Percentiles rank a stretch among this genome's conserved stretches.
phyloP scores from a whole-genome alignment of 2,329 filamentous ascomycete genomes.

The Colletotrichum tofieldiae region DNA sequence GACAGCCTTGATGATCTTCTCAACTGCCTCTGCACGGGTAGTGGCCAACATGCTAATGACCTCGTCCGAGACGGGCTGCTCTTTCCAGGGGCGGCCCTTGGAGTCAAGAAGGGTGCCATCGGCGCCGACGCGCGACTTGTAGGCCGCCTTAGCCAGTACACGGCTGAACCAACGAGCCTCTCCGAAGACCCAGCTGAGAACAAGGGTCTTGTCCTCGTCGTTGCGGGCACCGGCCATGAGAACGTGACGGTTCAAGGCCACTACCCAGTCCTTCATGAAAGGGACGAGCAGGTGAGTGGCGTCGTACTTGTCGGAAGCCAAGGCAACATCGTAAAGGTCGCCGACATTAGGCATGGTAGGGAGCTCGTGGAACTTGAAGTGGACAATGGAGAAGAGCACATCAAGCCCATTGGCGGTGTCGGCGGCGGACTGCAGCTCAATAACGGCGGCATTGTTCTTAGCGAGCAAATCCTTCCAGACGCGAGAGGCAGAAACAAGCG shows the following conservation, averaged over 20 bases:
- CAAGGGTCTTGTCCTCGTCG: slow-evolving; percentile 42
- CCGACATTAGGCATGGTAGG: slow-evolving; percentile 36
- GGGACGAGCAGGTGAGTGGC: slow-evolving; percentile 40
- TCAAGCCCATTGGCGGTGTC: slow-evolving; percentile 35
- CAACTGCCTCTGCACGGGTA: slow-evolving; percentile 38
- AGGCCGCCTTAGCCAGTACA: slow-evolving; percentile 37
- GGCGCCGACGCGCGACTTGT: slow-evolving; percentile 36
- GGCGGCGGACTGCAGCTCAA: slow-evolving; percentile 34
- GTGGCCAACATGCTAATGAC: slow-evolving; percentile 36
- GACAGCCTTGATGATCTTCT: slow-evolving; percentile 41
- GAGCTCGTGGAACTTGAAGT: slow-evolving; percentile 42
- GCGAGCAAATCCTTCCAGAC: slow-evolving; percentile 35
- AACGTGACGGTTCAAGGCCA: slow-evolving; percentile 40
- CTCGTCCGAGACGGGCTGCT: slow-evolving; percentile 38
- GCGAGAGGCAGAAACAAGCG: slow-evolving; percentile 32
- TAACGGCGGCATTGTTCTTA: slow-evolving; percentile 21
- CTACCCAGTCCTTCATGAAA: slow-evolving; percentile 41
- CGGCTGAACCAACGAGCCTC: slow-evolving; percentile 41
- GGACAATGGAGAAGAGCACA: slow-evolving; percentile 37
- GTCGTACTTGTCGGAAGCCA: slow-evolving; percentile 39
- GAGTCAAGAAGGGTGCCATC: slow-evolving; percentile 37
- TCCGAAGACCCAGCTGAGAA: slow-evolving; percentile 40
- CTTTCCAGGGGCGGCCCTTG: slow-evolving; percentile 31
- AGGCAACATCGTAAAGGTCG: slow-evolving; percentile 37
- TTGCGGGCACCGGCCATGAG: slow-evolving; percentile 41